Conservation (phyloP, 2,329 filamentous ascomycete genomes). For the Neofusicoccum laricinum region DNA sequence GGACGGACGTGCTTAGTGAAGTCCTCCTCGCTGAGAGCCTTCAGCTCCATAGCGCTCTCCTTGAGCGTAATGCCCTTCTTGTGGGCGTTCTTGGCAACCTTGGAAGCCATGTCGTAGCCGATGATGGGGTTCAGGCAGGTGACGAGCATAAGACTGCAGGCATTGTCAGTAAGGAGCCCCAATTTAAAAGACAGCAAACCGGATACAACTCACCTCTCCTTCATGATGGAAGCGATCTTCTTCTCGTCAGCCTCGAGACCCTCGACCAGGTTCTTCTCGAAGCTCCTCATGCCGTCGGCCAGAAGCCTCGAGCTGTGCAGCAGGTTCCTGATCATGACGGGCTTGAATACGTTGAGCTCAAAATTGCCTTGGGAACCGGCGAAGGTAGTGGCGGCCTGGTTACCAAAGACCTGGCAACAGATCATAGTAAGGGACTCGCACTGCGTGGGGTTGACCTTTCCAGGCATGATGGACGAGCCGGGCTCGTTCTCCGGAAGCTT, state of each 20-base stretch:
- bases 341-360: slow-evolving; percentile 98
- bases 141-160: slow-evolving; percentile 83
- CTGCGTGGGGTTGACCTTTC: slow-evolving; percentile 99
- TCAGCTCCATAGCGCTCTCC: slow-evolving; percentile 87
- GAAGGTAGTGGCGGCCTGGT: slow-evolving; percentile 89
- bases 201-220: slow-evolving; percentile 72
- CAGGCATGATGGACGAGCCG: slow-evolving; percentile 97
- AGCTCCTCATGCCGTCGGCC: slow-evolving; percentile 88
- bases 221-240: slow-evolving; percentile 83
- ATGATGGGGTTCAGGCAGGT: slow-evolving; percentile 98
- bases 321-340: slow-evolving; percentile 90
- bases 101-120: slow-evolving; percentile 94
- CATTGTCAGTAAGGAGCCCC: slow-evolving; percentile 21
- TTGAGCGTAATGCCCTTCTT: slow-evolving; percentile 96
- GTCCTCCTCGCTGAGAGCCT: slow-evolving; percentile 82
- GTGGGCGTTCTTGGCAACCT: slow-evolving; percentile 97
- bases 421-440: slow-evolving; percentile 98
- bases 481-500: slow-evolving; percentile 96
- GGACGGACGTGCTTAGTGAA: slow-evolving; percentile 88
- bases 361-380: slow-evolving; percentile 98
- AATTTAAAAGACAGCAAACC: background rate
- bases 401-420: slow-evolving; percentile 96
- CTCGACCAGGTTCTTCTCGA: slow-evolving; percentile 87
- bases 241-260: slow-evolving; percentile 92
- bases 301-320: slow-evolving; percentile 88